These are phyloP conservation scores for Verticillium longisporum DNA, from an alignment of 2,329 filamentous ascomycete genomes.

Conservation along the genomic window DNA sequence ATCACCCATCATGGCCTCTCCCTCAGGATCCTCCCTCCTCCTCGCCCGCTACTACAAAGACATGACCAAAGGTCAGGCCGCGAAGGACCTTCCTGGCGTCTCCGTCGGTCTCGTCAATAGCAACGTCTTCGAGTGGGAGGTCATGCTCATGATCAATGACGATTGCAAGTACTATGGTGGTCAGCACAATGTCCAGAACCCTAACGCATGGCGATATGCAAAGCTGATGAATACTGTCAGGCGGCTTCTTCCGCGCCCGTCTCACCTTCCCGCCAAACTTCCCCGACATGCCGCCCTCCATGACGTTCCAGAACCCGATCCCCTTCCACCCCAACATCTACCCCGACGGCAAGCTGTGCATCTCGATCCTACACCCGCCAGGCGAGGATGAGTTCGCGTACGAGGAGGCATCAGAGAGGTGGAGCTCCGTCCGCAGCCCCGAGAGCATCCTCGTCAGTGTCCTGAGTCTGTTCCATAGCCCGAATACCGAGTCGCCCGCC, in stretches of 20 bases:
- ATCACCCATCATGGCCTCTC: not conserved
- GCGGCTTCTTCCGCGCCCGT: constrained; percentile 84
- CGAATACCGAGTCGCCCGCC: constrained; percentile 92
- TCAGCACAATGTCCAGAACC: constrained; percentile 31
- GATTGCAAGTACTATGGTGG: constrained; percentile 92
- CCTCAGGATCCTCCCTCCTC: constrained; percentile 53
- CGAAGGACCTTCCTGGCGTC: constrained; percentile 89
- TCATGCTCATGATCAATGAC: constrained; percentile 97
- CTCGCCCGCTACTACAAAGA: constrained; percentile 84
- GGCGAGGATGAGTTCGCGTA: constrained; percentile 94
- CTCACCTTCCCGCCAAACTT: constrained; percentile 81
- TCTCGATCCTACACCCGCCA: constrained; percentile 92
- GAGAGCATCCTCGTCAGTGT: constrained; percentile 91
- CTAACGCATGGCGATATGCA: not conserved
- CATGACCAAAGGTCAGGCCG: constrained; percentile 46
- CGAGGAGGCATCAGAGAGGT: constrained; percentile 82
- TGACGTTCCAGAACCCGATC: constrained; percentile 79
- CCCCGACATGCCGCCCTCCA: constrained; percentile 78
- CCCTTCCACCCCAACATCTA: constrained; percentile 96
- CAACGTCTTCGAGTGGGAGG: constrained; percentile 96
- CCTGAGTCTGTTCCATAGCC: constrained; percentile 84
- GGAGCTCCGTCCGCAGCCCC: constrained; percentile 90
- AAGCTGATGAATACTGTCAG: constrained; percentile 33
- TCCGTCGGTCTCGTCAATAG: constrained; percentile 83
- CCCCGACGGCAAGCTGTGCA: constrained; percentile 80